Percentiles rank a stretch among this genome's conserved stretches.
Evolutionary conservation across 805 yeast genomes (phyloP).

Genomic region (Candida andamanensis): DNA sequence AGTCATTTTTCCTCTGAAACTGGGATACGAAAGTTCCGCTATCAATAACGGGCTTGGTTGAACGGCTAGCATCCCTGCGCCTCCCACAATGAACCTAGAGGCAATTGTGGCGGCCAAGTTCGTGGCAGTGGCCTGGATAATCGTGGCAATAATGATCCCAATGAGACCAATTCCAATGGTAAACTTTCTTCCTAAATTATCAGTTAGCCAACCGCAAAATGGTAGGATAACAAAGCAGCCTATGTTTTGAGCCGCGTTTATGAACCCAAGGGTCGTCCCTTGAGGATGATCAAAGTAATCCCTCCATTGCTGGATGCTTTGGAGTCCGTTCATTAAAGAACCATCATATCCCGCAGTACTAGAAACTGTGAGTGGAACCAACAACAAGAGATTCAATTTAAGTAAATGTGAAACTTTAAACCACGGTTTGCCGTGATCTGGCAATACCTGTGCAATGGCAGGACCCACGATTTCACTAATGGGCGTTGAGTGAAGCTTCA

Average conservation of each 20-base stretch:
- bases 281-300: slow-evolving; percentile 34
- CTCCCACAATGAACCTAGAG: slow-evolving; percentile 42
- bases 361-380: slow-evolving; percentile 21
- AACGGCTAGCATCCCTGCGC: slow-evolving; percentile 36
- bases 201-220: slow-evolving; percentile 22
- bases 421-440: slow-evolving; percentile 13
- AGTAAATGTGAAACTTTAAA: slow-evolving; percentile 9
- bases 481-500: slow-evolving; percentile 10
- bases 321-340: slow-evolving; percentile 43
- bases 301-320: slow-evolving; percentile 37
- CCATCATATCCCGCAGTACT: slow-evolving; percentile 44
- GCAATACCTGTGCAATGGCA: slow-evolving; percentile 13
- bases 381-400: slow-evolving; percentile 10
- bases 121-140: slow-evolving; percentile 25
- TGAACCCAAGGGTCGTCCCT: slow-evolving; percentile 33
- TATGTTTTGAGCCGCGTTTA: slow-evolving; percentile 20
- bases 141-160: slow-evolving; percentile 23
- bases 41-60: slow-evolving; percentile 43
- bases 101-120: slow-evolving; percentile 29
- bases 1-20: slow-evolving; percentile 20
- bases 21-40: slow-evolving; percentile 46
- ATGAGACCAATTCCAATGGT: slow-evolving; percentile 18
- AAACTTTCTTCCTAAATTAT: slow-evolving; percentile 36
- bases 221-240: slow-evolving; percentile 29
- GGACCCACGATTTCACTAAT: slow-evolving; percentile 13